Evolutionary conservation across 352 stramenopile species (phyloP).

Genomic region (Pythium sukuiense): DNA sequence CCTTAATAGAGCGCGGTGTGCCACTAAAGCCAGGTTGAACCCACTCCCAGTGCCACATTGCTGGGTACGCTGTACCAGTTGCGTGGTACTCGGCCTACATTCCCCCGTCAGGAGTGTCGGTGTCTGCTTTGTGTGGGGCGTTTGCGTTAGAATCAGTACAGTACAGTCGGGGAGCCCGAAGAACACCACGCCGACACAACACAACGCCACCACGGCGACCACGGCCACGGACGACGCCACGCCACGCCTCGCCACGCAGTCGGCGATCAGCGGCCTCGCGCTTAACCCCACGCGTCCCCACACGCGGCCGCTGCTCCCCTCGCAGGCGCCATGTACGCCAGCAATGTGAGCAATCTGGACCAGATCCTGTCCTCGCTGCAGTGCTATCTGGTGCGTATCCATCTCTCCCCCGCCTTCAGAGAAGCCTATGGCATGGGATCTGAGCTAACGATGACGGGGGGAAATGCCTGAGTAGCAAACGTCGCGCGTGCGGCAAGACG

Average conservation of each 20-base stretch:
- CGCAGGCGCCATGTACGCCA: constrained; percentile 63
- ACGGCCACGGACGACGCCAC: not conserved
- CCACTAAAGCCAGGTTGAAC: constrained; percentile 14
- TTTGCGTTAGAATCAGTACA: constrained; percentile 5
- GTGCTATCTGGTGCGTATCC: constrained; percentile 64
- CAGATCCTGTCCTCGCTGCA: constrained; percentile 87
- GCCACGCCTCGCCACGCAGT: not conserved
- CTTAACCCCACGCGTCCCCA: not conserved
- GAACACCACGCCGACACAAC: constrained; percentile 8
- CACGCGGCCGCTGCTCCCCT: not conserved
- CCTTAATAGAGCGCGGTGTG: not conserved
- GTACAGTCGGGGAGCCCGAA: constrained; percentile 4
- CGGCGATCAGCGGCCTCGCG: not conserved
- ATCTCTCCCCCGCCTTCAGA: not conserved
- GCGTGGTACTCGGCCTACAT: constrained; percentile 11
- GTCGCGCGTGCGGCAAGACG: constrained; percentile 76
- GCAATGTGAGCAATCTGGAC: constrained; percentile 86
- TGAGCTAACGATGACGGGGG: not conserved
- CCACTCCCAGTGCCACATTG: not conserved
- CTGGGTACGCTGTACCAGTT: constrained; percentile 19
- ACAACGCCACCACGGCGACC: not conserved
- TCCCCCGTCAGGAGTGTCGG: constrained; percentile 8
- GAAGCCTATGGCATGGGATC: not conserved
- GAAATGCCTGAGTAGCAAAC: constrained; percentile 54
- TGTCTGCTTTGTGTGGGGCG: constrained; percentile 9